Base-by-base conservation (phyloP, 176 grass and related monocot genomes). In the Carex myosuroides region DNA sequence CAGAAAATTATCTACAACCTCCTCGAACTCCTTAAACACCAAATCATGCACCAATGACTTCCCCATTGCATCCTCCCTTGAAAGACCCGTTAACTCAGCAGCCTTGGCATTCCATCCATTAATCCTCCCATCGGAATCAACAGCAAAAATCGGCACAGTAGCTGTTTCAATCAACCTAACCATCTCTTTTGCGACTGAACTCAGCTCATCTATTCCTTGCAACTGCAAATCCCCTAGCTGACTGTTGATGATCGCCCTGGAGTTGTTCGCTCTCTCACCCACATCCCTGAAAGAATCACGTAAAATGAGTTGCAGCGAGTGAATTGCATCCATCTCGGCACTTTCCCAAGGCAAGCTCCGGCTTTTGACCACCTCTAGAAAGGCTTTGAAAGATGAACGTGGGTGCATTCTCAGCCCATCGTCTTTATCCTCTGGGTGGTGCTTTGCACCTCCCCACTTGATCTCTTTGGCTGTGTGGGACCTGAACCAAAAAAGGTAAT, bases 101-200 rank as follows among this genome's bases (percentile, higher is more conserved):
- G 95, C 80, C 84, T 99, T 99, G 26, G 93, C 86, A 88, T 99
- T 99, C 96, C 96, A 99, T n/a, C 96, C 96, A 92, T 99, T 95
- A 91, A 99, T 94, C 62, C 80, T 88, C 61, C 96, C 91, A 85
- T 92, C 85, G 32, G 84, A 90, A 84, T 93, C 96, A 80, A 99
- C 96, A 35, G 93, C 96, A 89, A 99, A 95, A 76, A 99, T 91
- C 32, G 96, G 96, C 24, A 90, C 96, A 58, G 93, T 95, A 44
- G 96, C 96, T 65, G 93, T 99, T 83, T 99, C 93, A 26, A 95
- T 99, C 87, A 99, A 86, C 30, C 93, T 80, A 76, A 99, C 96
- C 96, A 99, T 99, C 86, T 99, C 93, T 73, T 88, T 92, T 24
- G 96, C 91, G 9, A 99, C 93, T 1, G 93, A 90, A 78, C 91